Conservation (phyloP, 305 asterid genomes). For the Galium porrigens region DNA sequence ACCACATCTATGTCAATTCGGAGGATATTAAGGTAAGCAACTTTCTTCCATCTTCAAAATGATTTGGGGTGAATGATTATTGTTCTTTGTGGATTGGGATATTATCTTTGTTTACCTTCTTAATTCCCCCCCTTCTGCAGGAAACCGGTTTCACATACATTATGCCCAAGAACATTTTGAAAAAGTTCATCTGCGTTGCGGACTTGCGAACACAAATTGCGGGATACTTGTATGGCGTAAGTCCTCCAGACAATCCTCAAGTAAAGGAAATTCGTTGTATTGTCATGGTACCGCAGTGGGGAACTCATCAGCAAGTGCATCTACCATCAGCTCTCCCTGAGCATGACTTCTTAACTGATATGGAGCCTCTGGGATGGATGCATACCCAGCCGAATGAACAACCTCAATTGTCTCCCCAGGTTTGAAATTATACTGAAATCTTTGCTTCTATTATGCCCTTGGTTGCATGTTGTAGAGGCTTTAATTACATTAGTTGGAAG, state of each 20-base stretch:
- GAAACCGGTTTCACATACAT: conserved; percentile 97
- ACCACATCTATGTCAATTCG: conserved; percentile 92
- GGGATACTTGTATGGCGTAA: conserved; percentile 81
- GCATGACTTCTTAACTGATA: conserved; percentile 75
- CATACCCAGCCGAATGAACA: conserved; percentile 98
- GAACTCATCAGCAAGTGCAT: conserved; percentile 92
- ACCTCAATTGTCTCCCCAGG: conserved; percentile 98
- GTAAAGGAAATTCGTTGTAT: conserved; percentile 98
- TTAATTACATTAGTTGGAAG: not conserved
- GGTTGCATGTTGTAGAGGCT: not conserved
- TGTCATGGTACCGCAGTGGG: conserved; percentile 97
- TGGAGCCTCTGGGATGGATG: conserved; percentile 99
- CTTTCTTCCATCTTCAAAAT: not conserved
- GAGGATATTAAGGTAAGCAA: conserved; percentile 83
- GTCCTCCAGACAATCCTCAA: conserved; percentile 99
- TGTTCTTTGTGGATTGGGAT: not conserved
- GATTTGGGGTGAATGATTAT: not conserved
- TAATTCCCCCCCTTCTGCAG: conserved; percentile 32
- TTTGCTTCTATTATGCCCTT: not conserved
- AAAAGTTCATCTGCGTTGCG: conserved; percentile 93
- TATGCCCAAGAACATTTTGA: conserved; percentile 92
- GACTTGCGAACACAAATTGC: conserved; percentile 90
- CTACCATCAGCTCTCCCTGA: conserved; percentile 88
- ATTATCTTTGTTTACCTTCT: not conserved
- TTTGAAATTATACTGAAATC: conserved; percentile 12